These are phyloP conservation scores for Naganishia onofrii DNA, from an alignment of 768 basidiomycete species.

Conservation along the genomic window DNA sequence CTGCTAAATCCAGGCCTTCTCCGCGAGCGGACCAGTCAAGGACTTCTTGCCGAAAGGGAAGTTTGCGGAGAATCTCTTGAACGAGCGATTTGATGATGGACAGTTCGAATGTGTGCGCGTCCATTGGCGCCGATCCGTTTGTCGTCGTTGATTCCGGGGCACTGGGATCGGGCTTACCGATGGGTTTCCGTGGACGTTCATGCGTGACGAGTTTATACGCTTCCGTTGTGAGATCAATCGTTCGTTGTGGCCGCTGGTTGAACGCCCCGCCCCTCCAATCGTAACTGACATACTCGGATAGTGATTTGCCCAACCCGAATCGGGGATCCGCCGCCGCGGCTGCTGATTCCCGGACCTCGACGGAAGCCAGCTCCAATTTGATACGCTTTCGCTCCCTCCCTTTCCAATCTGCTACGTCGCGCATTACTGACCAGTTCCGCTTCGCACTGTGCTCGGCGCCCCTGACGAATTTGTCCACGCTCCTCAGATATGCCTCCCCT, in stretches of 20 bases:
- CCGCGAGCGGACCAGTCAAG: slow-evolving; percentile 18
- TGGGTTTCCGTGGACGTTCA: not conserved
- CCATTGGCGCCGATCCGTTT: not conserved
- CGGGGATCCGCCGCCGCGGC: not conserved
- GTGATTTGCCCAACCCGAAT: slow-evolving; percentile 21
- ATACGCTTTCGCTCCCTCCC: slow-evolving; percentile 15
- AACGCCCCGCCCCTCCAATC: slow-evolving; percentile 24
- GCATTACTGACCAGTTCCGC: slow-evolving; percentile 13
- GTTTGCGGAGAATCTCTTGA: slow-evolving; percentile 3
- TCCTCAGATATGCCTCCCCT: slow-evolving; percentile 45
- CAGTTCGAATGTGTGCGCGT: not conserved
- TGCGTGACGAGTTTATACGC: slow-evolving; percentile 16
- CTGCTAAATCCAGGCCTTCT: slow-evolving; percentile 29
- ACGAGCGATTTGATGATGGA: slow-evolving; percentile 21
- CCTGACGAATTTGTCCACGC: slow-evolving; percentile 40
- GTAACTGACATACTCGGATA: slow-evolving; percentile 34
- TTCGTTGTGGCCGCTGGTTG: slow-evolving; percentile 2
- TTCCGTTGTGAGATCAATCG: slow-evolving; percentile 11
- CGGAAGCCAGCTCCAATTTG: not conserved
- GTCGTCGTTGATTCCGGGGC: not conserved
- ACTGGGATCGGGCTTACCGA: not conserved
- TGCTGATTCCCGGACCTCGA: not conserved
- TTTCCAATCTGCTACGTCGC: not conserved
- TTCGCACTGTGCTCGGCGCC: slow-evolving; percentile 39
- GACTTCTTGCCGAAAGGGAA: slow-evolving; percentile 26